Percentiles rank a stretch among this genome's conserved stretches.
Conservation (phyloP, 2,329 filamentous ascomycete genomes). For the Didymella lethalis region DNA sequence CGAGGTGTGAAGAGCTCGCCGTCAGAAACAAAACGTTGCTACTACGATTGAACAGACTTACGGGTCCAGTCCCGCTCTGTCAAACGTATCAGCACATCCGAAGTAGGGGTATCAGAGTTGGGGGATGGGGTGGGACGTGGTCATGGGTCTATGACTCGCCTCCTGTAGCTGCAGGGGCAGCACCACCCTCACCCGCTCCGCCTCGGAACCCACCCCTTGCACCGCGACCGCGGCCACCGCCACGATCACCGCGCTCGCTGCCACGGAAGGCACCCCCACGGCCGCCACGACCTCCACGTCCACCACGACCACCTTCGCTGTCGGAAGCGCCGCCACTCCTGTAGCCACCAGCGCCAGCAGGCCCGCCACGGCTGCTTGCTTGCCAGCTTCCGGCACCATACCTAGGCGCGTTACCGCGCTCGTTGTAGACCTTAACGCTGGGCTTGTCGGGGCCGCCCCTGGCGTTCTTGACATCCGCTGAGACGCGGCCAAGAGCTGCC, state of each 20-base stretch:
- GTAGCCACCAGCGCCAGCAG: conserved; percentile 73
- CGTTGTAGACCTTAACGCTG: conserved; percentile 82
- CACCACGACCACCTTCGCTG: conserved; percentile 73
- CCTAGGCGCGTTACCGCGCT: conserved; percentile 57
- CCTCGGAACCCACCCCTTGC: conserved; percentile 39
- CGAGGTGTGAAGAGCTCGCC: conserved; percentile 29
- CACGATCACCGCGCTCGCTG: conserved; percentile 52
- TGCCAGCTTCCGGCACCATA: conserved; percentile 66
- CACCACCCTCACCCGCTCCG: conserved; percentile 47
- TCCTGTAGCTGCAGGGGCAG: conserved; percentile 46
- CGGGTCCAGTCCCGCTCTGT: conserved; percentile 17
- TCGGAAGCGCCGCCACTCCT: conserved; percentile 81
- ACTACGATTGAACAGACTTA: conserved; percentile 5
- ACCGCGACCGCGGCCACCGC: conserved; percentile 52
- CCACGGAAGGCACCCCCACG: conserved; percentile 60
- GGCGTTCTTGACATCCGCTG: conserved; percentile 77
- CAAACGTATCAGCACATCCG: conserved; percentile 30
- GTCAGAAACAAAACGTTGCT: conserved; percentile 25
- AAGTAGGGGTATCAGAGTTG: conserved; percentile 45
- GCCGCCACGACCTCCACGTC: conserved; percentile 59
- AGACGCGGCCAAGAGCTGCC: conserved; percentile 75
- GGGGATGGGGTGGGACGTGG: conserved; percentile 22
- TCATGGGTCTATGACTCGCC: conserved; percentile 46
- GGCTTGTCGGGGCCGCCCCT: conserved; percentile 79
- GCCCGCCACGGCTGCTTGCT: conserved; percentile 69